Percentiles rank a stretch among this genome's conserved stretches.
Evolutionary conservation across 1,284 basidiomycete genomes (phyloP).

Genomic region (Grifola frondosa): DNA sequence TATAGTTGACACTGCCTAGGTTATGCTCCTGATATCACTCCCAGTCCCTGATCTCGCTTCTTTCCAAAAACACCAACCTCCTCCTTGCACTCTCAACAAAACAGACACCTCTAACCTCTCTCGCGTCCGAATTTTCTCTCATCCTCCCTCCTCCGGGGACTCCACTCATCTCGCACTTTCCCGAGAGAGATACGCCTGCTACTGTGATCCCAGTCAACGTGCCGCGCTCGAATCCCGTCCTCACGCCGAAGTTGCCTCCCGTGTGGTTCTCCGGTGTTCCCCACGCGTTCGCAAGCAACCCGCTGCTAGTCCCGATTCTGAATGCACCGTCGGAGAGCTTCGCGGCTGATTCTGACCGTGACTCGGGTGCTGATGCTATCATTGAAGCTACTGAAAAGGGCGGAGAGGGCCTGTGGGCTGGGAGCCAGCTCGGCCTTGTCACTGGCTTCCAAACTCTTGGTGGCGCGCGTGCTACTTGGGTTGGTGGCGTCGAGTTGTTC

Average conservation of each 20-base stretch:
- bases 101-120: slow-evolving; percentile 66
- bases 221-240: slow-evolving; percentile 35
- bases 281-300: slow-evolving; percentile 76
- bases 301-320: slow-evolving; percentile 81
- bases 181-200: slow-evolving; percentile 57
- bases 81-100: slow-evolving; percentile 79
- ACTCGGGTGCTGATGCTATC: slow-evolving; percentile 54
- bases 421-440: slow-evolving; percentile 73
- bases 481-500: slow-evolving; percentile 82
- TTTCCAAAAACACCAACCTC: slow-evolving; percentile 78
- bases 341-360: slow-evolving; percentile 60
- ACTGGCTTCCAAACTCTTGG: slow-evolving; percentile 86
- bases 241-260: slow-evolving; percentile 48
- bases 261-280: slow-evolving; percentile 81
- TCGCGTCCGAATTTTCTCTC: slow-evolving; percentile 77
- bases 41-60: slow-evolving; percentile 75
- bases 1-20: slow-evolving; percentile 39
- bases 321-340: slow-evolving; percentile 76
- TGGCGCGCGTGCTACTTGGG: slow-evolving; percentile 79
- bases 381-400: slow-evolving; percentile 68
- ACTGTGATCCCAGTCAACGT: slow-evolving; percentile 61
- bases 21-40: slow-evolving; percentile 75
- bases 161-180: slow-evolving; percentile 75
- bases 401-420: slow-evolving; percentile 78
- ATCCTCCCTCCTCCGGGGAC: slow-evolving; percentile 73